Conservation (phyloP, 2,329 filamentous ascomycete genomes). For the Rosellinia necatrix region DNA sequence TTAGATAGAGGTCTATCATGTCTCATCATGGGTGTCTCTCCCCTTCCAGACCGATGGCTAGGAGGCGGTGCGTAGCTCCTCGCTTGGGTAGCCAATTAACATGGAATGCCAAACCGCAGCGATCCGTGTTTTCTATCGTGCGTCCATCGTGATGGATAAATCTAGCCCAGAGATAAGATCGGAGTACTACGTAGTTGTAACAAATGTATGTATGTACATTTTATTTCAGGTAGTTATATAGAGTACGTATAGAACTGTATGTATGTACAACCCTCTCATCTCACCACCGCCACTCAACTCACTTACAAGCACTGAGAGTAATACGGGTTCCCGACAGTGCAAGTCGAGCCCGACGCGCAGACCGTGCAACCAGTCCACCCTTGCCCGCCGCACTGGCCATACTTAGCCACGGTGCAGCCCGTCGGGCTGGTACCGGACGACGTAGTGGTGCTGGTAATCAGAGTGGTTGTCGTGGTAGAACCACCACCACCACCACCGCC, state of each 20-base stretch:
- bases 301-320: conserved; percentile 39
- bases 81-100: too few species aligned
- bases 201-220: background rate
- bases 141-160: too few species aligned
- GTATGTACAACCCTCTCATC: too few species aligned
- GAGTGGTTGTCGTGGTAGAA: conserved; percentile 13
- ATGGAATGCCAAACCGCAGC: too few species aligned
- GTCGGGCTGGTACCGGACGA: background rate
- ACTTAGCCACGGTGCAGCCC: conserved; percentile 26
- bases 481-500: background rate
- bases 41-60: too few species aligned
- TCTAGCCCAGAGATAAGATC: too few species aligned
- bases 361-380: conserved; percentile 36
- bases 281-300: too few species aligned
- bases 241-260: background rate
- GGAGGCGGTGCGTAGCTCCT: too few species aligned
- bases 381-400: conserved; percentile 40
- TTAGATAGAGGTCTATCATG: too few species aligned
- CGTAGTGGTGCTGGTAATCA: conserved; percentile 13
- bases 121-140: too few species aligned
- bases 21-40: too few species aligned
- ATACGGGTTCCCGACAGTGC: conserved; percentile 36
- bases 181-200: background rate
- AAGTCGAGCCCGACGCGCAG: conserved; percentile 39
- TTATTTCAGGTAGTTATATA: background rate